These are phyloP conservation scores for Phytophthora vignae DNA, from an alignment of 352 stramenopile species.

Conservation along the genomic window DNA sequence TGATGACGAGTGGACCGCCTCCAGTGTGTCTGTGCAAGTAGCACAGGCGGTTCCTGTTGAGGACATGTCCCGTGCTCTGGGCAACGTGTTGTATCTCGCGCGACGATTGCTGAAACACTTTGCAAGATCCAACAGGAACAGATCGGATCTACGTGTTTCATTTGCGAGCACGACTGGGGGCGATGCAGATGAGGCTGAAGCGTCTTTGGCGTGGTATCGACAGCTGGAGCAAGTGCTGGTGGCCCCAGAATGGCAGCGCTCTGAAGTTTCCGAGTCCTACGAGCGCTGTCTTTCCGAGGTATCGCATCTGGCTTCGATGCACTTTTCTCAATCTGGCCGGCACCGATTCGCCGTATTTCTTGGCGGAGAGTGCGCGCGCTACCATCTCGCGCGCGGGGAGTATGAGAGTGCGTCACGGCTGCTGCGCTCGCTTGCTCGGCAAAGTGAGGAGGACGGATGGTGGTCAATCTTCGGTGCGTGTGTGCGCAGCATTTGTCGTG, in stretches of 20 bases:
- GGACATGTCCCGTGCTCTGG: constrained; percentile 68
- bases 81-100: constrained; percentile 79
- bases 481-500: constrained; percentile 61
- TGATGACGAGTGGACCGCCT: constrained; percentile 63
- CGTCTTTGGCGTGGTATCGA: constrained; percentile 57
- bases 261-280: constrained; percentile 38
- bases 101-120: constrained; percentile 66
- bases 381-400: constrained; percentile 61
- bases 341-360: constrained; percentile 86
- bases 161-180: constrained; percentile 1
- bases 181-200: neutral
- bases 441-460: constrained; percentile 86
- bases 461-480: constrained; percentile 64
- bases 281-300: constrained; percentile 76
- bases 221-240: constrained; percentile 58
- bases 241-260: constrained; percentile 20
- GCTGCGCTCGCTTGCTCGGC: constrained; percentile 70
- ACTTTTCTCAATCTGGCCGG: constrained; percentile 74
- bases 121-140: constrained; percentile 23
- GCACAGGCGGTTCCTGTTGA: constrained; percentile 62
- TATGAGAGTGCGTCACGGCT: constrained; percentile 74
- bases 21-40: constrained; percentile 51
- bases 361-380: constrained; percentile 68
- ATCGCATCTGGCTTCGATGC: constrained; percentile 76
- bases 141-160: constrained; percentile 7